Percentiles rank a stretch among this genome's conserved stretches.
phyloP scores from a whole-genome alignment of 306 rosid genomes.

The Clitoria ternatea region DNA sequence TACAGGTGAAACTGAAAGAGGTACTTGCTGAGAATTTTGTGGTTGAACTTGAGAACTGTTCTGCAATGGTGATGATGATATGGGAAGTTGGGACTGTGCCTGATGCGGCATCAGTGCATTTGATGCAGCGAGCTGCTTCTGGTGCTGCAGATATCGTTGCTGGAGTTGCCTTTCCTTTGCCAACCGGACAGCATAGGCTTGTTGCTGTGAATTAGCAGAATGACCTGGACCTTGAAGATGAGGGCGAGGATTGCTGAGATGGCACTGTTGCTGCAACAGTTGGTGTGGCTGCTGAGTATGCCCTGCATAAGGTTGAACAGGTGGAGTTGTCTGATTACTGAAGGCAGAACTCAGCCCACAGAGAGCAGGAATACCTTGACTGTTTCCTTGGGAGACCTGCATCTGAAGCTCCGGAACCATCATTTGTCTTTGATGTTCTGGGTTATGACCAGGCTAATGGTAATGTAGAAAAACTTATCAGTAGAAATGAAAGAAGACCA shows the following conservation, averaged over 20 bases:
- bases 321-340: constrained; percentile 55
- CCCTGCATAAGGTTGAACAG: constrained; percentile 54
- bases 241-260: constrained; percentile 55
- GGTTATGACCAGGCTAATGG: constrained; percentile 68
- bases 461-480: not conserved
- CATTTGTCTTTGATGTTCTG: constrained; percentile 70
- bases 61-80: constrained; percentile 48
- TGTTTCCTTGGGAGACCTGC: constrained; percentile 59
- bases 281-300: constrained; percentile 70
- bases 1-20: constrained; percentile 43
- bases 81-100: constrained; percentile 59
- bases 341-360: constrained; percentile 62
- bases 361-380: constrained; percentile 49
- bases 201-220: constrained; percentile 49
- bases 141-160: constrained; percentile 53
- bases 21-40: constrained; percentile 51
- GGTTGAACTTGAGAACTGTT: constrained; percentile 56
- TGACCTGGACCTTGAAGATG: constrained; percentile 69
- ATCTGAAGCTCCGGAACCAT: constrained; percentile 71
- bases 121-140: constrained; percentile 60
- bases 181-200: constrained; percentile 50
- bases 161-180: constrained; percentile 62
- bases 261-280: constrained; percentile 58
- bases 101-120: constrained; percentile 54
- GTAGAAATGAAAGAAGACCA: not conserved